phyloP scores from a whole-genome alignment of 2,329 filamentous ascomycete species.

The Cladosporium halotolerans region DNA sequence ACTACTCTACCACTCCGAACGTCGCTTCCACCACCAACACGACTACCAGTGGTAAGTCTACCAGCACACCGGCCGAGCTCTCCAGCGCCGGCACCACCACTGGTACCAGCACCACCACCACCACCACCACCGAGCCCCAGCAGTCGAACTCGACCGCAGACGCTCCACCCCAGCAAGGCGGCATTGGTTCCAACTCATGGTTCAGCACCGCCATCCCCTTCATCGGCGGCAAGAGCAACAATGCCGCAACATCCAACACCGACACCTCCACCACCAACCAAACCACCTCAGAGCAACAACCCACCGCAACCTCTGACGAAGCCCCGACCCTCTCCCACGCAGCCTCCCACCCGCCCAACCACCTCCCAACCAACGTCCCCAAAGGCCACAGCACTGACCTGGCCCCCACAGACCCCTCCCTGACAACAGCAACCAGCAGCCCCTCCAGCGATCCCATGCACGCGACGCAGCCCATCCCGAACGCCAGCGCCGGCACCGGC shows the following conservation, averaged over 20 bases:
- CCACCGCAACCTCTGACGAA: neutral
- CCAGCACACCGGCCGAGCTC: neutral
- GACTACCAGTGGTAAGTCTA: neutral
- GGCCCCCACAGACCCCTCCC: neutral
- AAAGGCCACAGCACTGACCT: slow-evolving; percentile 7
- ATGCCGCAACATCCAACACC: neutral
- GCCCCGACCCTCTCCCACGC: neutral
- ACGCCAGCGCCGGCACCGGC: neutral
- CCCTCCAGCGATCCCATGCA: neutral
- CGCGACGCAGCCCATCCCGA: neutral
- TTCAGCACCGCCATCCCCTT: slow-evolving; percentile 11
- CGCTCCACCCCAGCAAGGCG: neutral
- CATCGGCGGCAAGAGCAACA: neutral
- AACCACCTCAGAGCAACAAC: neutral
- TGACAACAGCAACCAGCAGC: neutral
- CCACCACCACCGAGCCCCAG: neutral
- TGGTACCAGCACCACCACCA: neutral
- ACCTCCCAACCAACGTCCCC: slow-evolving; percentile 4
- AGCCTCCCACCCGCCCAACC: slow-evolving; percentile 4
- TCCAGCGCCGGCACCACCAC: neutral
- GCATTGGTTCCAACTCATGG: slow-evolving; percentile 9
- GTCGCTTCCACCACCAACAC: neutral
- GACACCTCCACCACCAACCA: neutral
- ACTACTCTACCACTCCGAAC: neutral
- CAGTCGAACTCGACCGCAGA: neutral